Evolutionary conservation across 345 rosid species (phyloP).

Genomic region (Aquilaria malaccensis): DNA sequence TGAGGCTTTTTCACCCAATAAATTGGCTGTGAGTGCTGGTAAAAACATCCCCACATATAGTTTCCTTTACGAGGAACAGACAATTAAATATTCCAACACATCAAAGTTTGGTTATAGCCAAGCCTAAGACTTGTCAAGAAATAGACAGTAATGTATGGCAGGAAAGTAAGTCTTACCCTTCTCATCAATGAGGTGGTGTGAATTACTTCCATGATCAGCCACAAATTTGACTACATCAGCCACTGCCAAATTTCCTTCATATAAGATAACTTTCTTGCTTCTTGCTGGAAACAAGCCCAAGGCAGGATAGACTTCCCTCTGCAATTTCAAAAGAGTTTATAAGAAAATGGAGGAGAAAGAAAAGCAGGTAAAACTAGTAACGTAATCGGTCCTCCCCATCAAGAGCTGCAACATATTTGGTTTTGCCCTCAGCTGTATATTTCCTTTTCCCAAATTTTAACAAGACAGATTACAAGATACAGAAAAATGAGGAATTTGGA

Average conservation of each 20-base stretch:
- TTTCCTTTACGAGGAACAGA: no score
- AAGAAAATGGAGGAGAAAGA: neutral
- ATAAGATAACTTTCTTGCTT: slow-evolving; percentile 42
- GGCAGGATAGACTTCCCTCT: slow-evolving; percentile 85
- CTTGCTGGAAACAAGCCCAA: slow-evolving; percentile 77
- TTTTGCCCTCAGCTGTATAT: no score
- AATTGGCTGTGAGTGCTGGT: no score
- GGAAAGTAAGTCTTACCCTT: slow-evolving; percentile 35
- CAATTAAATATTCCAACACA: neutral
- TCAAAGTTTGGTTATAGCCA: neutral
- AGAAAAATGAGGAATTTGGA: no score
- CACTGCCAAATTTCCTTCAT: slow-evolving; percentile 64
- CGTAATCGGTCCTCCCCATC: neutral
- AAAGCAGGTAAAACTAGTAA: neutral
- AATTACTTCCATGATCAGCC: slow-evolving; percentile 50
- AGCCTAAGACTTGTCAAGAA: no score
- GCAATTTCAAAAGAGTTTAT: slow-evolving; percentile 22
- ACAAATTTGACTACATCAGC: slow-evolving; percentile 64
- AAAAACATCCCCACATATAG: no score
- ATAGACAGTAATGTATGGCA: no score
- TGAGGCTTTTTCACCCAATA: no score
- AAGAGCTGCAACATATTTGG: no score
- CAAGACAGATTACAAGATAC: no score
- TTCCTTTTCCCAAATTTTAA: no score
- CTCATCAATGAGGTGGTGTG: slow-evolving; percentile 39